Conservation (phyloP, 2,329 filamentous ascomycete genomes). For the Alternaria angustiovoidea region DNA sequence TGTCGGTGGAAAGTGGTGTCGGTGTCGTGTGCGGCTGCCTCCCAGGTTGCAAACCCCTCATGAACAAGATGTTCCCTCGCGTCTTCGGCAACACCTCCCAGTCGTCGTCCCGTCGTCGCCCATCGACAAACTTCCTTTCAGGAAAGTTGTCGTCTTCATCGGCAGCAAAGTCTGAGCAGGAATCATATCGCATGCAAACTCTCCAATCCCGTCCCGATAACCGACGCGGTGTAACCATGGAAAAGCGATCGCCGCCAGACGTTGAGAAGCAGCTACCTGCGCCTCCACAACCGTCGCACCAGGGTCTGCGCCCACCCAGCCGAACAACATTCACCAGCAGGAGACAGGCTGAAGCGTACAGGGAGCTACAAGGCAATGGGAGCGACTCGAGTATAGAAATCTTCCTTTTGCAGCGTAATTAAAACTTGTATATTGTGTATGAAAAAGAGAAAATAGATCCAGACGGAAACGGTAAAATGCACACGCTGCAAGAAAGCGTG, state of each 20-base stretch:
- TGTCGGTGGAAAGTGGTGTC: slow-evolving; percentile 37
- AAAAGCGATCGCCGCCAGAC: neutral
- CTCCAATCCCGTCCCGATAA: neutral
- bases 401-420: slow-evolving; percentile 11
- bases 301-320: slow-evolving; percentile 10
- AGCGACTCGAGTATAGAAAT: slow-evolving; percentile 17
- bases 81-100: slow-evolving; percentile 31
- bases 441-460: neutral
- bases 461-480: neutral
- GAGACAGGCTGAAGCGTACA: slow-evolving; percentile 8
- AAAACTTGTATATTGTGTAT: neutral
- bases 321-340: slow-evolving; percentile 8
- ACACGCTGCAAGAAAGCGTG: neutral
- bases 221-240: neutral
- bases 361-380: neutral
- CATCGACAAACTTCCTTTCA: slow-evolving; percentile 6
- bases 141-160: slow-evolving; percentile 2
- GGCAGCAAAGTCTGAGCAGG: neutral
- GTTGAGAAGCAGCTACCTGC: neutral
- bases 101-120: slow-evolving; percentile 15
- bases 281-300: slow-evolving; percentile 4
- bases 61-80: slow-evolving; percentile 36
- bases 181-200: slow-evolving; percentile 6
- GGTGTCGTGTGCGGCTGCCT: slow-evolving; percentile 46
- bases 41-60: slow-evolving; percentile 43